Evolutionary conservation across 345 rosid species (phyloP), one percentile per base, ranked within the genome.

Genomic region (Eucalyptus guilfoylei): DNA sequence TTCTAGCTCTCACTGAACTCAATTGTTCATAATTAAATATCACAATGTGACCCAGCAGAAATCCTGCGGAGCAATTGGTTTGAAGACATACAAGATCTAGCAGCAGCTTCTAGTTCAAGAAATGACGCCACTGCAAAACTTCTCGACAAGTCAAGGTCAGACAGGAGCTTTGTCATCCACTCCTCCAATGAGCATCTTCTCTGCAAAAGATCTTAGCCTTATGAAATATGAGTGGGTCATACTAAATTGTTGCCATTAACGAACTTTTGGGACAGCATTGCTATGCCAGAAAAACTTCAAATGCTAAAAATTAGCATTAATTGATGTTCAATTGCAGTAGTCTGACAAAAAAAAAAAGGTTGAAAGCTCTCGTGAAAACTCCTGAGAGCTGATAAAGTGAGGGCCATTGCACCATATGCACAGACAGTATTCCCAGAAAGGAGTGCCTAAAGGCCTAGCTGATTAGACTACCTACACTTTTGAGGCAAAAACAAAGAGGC

Each of bases 61-160:
- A 14, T 60, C 49, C 69, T 34, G 60, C 67, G 55, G 88, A 88
- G 64, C 67, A 76, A 9, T 76, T 40, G 47, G 28, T 76, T 40
- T 12, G 47, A 87, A 90, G 90, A 94, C 99, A 91, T 98, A 98
- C 99, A 94, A 91, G 99, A 93, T 94, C 99, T 96, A 80, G 96
- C 99, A 89, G 99, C 96, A 92, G 97, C 99, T 94, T 98, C 99
- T 49, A 98, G 94, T 92, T 98, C 99, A 91, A 97, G 99, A 96
- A 97, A 97, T 91, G 99, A 94, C 86, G 99, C 99, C 90, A 96
- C 96, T 62, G 95, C 91, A 85, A 97, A 90, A 88, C 98, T 96
- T 95, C 99, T 94, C 81, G 99, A 96, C 91, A 98, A 86, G 89
- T 97, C 99, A 92, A 97, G 94, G 92, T 98, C 99, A 87, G 98